Conservation (phyloP, 345 rosid species). For the Bretschneidera sinensis region DNA sequence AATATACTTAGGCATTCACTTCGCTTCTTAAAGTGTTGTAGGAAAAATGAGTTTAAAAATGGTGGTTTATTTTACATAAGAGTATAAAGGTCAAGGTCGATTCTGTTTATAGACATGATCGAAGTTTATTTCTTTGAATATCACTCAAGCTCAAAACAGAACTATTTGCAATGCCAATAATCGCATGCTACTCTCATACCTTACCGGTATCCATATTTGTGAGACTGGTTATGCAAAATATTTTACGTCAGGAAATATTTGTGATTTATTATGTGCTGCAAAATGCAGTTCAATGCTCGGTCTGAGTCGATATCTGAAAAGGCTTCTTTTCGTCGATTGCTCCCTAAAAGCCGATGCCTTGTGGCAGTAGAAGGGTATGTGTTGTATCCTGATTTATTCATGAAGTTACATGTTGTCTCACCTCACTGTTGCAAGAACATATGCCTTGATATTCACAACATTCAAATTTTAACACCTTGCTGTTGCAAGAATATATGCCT, state of each 20-base stretch:
- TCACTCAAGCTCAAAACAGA: background rate
- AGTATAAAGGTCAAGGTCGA: background rate
- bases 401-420: background rate
- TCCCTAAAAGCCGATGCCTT: slow-evolving; percentile 75
- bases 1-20: no score
- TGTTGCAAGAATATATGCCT: no score
- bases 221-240: background rate
- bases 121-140: background rate
- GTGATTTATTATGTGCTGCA: background rate
- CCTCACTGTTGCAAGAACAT: background rate
- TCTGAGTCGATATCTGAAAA: slow-evolving; percentile 77
- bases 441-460: no score
- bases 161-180: background rate
- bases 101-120: background rate
- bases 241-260: background rate
- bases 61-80: no score
- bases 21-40: background rate
- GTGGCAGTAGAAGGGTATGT: slow-evolving; percentile 84
- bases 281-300: slow-evolving; percentile 80
- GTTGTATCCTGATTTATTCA: background rate
- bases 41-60: no score
- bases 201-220: background rate
- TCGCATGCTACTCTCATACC: background rate
- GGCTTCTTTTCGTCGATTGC: slow-evolving; percentile 84
- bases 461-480: no score